These are phyloP conservation scores for Dactylellina sp. DNA, from an alignment of 2,329 filamentous ascomycete genomes.

Conservation along the genomic window DNA sequence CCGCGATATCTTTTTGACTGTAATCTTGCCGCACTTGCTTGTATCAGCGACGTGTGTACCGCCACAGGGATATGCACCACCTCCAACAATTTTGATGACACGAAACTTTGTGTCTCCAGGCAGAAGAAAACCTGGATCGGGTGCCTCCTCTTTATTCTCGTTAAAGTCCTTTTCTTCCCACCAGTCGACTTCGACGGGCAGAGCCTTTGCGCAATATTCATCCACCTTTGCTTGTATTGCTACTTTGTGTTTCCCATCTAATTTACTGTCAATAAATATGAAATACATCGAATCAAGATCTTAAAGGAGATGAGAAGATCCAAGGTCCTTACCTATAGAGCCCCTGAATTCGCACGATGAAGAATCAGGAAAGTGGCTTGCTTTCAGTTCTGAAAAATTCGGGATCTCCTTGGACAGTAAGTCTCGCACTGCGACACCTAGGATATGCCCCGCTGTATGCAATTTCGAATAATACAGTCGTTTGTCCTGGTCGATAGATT, in stretches of 20 bases:
- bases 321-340: slow-evolving; percentile 66
- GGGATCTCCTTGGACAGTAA: slow-evolving; percentile 69
- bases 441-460: slow-evolving; percentile 79
- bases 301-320: not conserved
- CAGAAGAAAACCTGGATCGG: slow-evolving; percentile 65
- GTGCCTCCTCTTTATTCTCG: slow-evolving; percentile 69
- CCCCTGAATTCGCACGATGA: slow-evolving; percentile 77
- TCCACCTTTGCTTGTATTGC: slow-evolving; percentile 73
- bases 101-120: slow-evolving; percentile 71
- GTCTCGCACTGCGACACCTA: slow-evolving; percentile 75
- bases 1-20: slow-evolving; percentile 75
- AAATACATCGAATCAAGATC: not conserved
- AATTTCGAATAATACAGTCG: slow-evolving; percentile 74
- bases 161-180: slow-evolving; percentile 75
- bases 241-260: slow-evolving; percentile 71
- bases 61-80: slow-evolving; percentile 78
- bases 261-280: not conserved
- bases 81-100: slow-evolving; percentile 76
- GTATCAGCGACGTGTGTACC: slow-evolving; percentile 77
- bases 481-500: slow-evolving; percentile 72
- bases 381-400: slow-evolving; percentile 75
- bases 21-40: slow-evolving; percentile 71
- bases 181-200: slow-evolving; percentile 74
- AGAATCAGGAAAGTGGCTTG: slow-evolving; percentile 76
- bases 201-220: slow-evolving; percentile 69